Conservation (phyloP, 2,329 filamentous ascomycete genomes). For the Talaromyces atroroseus region DNA sequence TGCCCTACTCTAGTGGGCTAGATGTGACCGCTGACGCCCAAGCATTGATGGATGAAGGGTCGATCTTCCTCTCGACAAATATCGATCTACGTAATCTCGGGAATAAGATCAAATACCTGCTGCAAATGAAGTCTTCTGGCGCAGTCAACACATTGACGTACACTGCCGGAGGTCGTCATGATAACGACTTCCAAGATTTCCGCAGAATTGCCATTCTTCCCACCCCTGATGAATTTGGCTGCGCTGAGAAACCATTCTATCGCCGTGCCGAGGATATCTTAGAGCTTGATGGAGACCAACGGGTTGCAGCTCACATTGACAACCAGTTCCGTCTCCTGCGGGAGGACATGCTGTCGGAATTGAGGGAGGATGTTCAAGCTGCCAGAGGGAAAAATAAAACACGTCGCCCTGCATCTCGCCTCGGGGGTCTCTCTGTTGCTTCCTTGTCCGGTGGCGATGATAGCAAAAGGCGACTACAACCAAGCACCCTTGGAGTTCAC, state of each 20-base stretch:
- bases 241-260: conserved; percentile 50
- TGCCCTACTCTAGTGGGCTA: conserved; percentile 21
- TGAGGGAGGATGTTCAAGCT: conserved; percentile 57
- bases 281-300: conserved; percentile 30
- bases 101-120: conserved; percentile 39
- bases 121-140: conserved; percentile 24
- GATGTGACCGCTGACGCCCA: conserved; percentile 25
- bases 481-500: conserved; percentile 36
- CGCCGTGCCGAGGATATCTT: conserved; percentile 48
- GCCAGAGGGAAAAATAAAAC: conserved; percentile 47
- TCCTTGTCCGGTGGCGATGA: not conserved
- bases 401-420: conserved; percentile 30
- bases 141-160: not conserved
- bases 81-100: conserved; percentile 30
- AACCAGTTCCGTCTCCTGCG: conserved; percentile 67
- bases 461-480: conserved; percentile 38
- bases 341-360: conserved; percentile 64
- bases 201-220: conserved; percentile 59
- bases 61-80: conserved; percentile 24
- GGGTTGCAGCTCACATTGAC: conserved; percentile 54
- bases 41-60: conserved; percentile 20
- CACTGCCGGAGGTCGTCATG: conserved; percentile 59
- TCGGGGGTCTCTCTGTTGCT: conserved; percentile 32
- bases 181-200: conserved; percentile 64
- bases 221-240: conserved; percentile 59